These are phyloP conservation scores for Brettanomyces sp. DNA, from an alignment of 805 yeast species.

Conservation along the genomic window DNA sequence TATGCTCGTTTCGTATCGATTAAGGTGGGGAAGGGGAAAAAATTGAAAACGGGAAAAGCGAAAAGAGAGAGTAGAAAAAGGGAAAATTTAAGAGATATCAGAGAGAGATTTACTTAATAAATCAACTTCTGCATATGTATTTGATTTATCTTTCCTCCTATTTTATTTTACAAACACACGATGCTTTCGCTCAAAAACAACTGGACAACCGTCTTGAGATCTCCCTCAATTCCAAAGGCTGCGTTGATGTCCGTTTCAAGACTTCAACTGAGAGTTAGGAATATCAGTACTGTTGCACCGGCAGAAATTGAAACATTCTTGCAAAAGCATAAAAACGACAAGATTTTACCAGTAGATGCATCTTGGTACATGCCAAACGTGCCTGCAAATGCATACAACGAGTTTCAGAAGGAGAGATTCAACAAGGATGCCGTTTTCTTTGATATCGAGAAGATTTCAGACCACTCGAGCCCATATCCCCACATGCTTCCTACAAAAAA, in stretches of 20 bases:
- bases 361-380: constrained; percentile 88
- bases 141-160: too few relatives aligned
- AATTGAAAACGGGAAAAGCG: too few relatives aligned
- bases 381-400: constrained; percentile 48
- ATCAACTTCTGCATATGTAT: too few relatives aligned
- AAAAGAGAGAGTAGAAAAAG: too few relatives aligned
- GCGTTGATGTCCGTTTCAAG: background rate
- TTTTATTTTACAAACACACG: too few relatives aligned
- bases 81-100: too few relatives aligned
- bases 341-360: constrained; percentile 60
- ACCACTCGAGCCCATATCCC: constrained; percentile 56
- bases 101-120: too few relatives aligned
- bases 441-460: constrained; percentile 66
- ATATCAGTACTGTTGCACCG: constrained; percentile 17
- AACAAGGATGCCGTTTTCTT: constrained; percentile 62
- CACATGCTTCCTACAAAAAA: constrained; percentile 76
- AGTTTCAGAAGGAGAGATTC: constrained; percentile 46
- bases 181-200: too few relatives aligned
- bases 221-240: too few relatives aligned
- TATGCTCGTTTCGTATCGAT: too few relatives aligned
- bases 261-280: constrained; percentile 1
- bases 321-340: constrained; percentile 1
- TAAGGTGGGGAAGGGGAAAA: too few relatives aligned
- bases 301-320: constrained; percentile 12
- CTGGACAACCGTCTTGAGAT: too few relatives aligned